Base-by-base conservation (phyloP, 768 basidiomycete species). In the Rhodotorula taiwanensis region DNA sequence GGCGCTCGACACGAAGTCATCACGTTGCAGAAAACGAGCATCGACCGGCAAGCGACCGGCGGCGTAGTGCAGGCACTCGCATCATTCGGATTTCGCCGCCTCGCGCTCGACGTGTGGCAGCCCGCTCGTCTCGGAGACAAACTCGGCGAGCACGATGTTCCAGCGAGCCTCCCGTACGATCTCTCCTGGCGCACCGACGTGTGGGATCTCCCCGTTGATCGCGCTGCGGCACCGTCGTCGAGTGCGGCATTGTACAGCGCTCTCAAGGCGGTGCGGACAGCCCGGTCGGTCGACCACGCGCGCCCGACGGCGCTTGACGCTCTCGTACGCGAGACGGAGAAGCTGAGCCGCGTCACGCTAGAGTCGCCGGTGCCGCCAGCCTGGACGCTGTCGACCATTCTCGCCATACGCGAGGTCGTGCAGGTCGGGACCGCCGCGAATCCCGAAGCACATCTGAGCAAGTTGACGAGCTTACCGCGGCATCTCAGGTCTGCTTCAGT, bases 181-280 rank as follows among this genome's bases (percentile, higher is more conserved):
- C 79, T 97, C 2, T 95, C 88, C 21, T 98, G 95, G 95, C 81
- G 93, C 50, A 94, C 92, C 0, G 89, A 87, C 64, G 86, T 85
- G 2, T 99, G 95, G 95, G 93, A 98, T 75, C 78, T 99, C 0
- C 67, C 67, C 11, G 28, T 69, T 52, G 67, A 64, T 47, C 23
- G 20, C 1, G 33, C 27, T 44, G 55, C 67, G 0, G 52, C 56
- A 6, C 28, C 8, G 2, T 41, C 58, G 27, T 75, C 83, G 14
- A 83, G 82, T 28, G 79, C 81, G 20, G 77, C 84, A 3, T 77
- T 97, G 7, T 99, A 94, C 75, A 79, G 81, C 36, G 84, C 88
- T 6, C 79, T 99, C 39, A 83, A 87, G 45, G 84, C 89, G 1
- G 77, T 90, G n/a, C 83, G 93, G 68, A 82, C 83, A 86, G 71